A percentile compares a stretch with the other conserved stretches of the same genome.
Evolutionary conservation across 2,329 filamentous ascomycete genomes (phyloP).

Genomic region (Paramyrothecium sp.): DNA sequence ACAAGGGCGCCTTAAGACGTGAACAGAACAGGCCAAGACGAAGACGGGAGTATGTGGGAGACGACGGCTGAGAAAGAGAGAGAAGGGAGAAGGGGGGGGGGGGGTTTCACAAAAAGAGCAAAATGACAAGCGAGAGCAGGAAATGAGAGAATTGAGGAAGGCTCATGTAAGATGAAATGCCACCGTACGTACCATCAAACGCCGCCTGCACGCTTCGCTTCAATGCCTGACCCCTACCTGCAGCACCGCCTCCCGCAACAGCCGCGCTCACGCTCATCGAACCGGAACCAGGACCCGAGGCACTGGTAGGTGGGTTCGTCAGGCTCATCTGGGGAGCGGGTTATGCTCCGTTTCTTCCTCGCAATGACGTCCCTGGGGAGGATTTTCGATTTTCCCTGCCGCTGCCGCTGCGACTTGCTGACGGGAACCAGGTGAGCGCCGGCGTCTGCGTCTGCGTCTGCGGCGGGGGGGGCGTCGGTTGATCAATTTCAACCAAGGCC

Average conservation of each 20-base stretch:
- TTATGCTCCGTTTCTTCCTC: neutral
- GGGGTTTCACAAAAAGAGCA: neutral
- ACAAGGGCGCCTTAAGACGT: neutral
- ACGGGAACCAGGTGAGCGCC: too few relatives aligned
- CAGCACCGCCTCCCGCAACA: constrained; percentile 25
- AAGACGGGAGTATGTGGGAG: neutral
- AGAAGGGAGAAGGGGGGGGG: constrained; percentile 3
- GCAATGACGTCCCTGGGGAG: neutral
- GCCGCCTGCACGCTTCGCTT: constrained; percentile 60
- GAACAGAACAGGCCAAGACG: neutral
- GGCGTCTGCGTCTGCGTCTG: too few relatives aligned
- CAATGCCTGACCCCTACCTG: constrained; percentile 32
- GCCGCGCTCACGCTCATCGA: constrained; percentile 25
- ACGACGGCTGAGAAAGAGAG: neutral
- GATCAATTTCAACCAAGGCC: too few relatives aligned
- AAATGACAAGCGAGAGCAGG: too few relatives aligned
- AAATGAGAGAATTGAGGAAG: neutral
- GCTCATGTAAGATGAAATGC: constrained; percentile 3
- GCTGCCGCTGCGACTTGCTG: too few relatives aligned
- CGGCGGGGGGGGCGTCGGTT: too few relatives aligned
- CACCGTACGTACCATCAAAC: constrained; percentile 55
- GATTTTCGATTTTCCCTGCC: too few relatives aligned
- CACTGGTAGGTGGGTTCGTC: constrained; percentile 52
- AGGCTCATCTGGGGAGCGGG: constrained; percentile 40
- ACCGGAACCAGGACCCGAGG: constrained; percentile 46